A percentile compares a stretch with the other conserved stretches of the same genome.
phyloP scores from a whole-genome alignment of 495 filamentous ascomycete genomes.

The Penicillium odoratum region DNA sequence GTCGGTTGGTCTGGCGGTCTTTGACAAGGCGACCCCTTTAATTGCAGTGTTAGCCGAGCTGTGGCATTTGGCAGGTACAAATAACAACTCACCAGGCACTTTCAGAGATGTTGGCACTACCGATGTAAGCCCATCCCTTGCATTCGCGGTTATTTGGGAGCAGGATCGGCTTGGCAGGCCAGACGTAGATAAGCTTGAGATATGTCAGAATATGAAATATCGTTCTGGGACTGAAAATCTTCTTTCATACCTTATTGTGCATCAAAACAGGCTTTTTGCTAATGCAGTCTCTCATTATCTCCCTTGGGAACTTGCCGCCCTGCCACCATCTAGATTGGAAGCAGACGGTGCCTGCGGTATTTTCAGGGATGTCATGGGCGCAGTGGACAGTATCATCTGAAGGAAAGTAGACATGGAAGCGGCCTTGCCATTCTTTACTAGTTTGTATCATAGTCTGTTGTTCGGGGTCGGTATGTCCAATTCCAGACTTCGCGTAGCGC shows the following conservation, averaged over 20 bases:
- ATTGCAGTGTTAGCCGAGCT: background rate
- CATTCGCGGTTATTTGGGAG: constrained; percentile 27
- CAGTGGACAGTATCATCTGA: constrained; percentile 66
- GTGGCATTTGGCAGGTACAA: background rate
- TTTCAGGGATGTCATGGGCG: constrained; percentile 56
- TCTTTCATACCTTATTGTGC: constrained; percentile 70
- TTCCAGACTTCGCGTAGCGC: constrained; percentile 37
- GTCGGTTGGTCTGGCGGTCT: constrained; percentile 59
- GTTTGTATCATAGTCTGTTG: constrained; percentile 20
- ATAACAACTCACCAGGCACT: constrained; percentile 75
- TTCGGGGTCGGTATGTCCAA: constrained; percentile 14
- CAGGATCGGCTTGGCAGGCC: constrained; percentile 40
- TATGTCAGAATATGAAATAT: constrained; percentile 2
- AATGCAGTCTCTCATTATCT: constrained; percentile 71
- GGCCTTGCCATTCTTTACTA: constrained; percentile 44
- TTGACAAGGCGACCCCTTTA: constrained; percentile 71
- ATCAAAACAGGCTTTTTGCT: constrained; percentile 72
- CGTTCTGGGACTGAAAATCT: background rate
- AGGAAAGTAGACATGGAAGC: constrained; percentile 81
- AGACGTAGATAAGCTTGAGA: constrained; percentile 62
- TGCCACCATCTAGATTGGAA: constrained; percentile 69
- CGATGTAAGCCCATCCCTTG: constrained; percentile 78
- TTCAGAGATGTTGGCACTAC: constrained; percentile 88
- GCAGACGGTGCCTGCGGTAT: constrained; percentile 78
- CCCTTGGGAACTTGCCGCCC: constrained; percentile 61